Conservation (phyloP, 306 rosid species). For the Casuarina cunninghamiana region DNA sequence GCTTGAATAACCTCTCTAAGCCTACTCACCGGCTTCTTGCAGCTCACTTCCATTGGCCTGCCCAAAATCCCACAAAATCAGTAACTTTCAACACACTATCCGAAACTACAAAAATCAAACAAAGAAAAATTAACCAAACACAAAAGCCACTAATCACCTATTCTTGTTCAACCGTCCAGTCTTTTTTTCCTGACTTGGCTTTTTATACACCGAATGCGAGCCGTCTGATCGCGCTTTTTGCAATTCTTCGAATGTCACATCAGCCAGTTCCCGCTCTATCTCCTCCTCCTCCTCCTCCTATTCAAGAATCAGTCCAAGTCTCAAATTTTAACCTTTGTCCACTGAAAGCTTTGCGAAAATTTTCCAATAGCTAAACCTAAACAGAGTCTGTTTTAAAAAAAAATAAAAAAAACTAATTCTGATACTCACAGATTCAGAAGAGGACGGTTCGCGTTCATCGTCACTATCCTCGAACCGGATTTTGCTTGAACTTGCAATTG, state of each 20-base stretch:
- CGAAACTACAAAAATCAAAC: background rate
- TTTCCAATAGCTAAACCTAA: constrained; percentile 6
- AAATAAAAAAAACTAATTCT: background rate
- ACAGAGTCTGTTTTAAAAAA: background rate
- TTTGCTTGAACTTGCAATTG: constrained; percentile 23
- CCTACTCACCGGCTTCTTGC: constrained; percentile 76
- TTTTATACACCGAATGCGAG: constrained; percentile 42
- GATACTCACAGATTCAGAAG: constrained; percentile 29
- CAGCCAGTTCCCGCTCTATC: constrained; percentile 74
- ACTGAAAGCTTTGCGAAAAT: background rate
- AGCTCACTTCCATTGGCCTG: constrained; percentile 91
- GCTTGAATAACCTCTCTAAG: constrained; percentile 73
- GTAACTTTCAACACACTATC: constrained; percentile 15
- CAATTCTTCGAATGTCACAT: constrained; percentile 81
- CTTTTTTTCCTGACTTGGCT: constrained; percentile 48
- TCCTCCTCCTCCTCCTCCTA: constrained; percentile 48
- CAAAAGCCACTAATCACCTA: constrained; percentile 39
- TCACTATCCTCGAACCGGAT: constrained; percentile 31
- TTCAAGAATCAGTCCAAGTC: background rate
- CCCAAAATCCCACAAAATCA: constrained; percentile 19
- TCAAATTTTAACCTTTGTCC: background rate
- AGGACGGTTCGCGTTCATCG: constrained; percentile 27
- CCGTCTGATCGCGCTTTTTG: constrained; percentile 82
- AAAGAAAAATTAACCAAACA: background rate
- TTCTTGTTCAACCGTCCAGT: constrained; percentile 72